Evolutionary conservation across 2,329 filamentous ascomycete species (phyloP), one percentile per base, ranked within the genome.

Genomic region (Fusarium humuli): DNA sequence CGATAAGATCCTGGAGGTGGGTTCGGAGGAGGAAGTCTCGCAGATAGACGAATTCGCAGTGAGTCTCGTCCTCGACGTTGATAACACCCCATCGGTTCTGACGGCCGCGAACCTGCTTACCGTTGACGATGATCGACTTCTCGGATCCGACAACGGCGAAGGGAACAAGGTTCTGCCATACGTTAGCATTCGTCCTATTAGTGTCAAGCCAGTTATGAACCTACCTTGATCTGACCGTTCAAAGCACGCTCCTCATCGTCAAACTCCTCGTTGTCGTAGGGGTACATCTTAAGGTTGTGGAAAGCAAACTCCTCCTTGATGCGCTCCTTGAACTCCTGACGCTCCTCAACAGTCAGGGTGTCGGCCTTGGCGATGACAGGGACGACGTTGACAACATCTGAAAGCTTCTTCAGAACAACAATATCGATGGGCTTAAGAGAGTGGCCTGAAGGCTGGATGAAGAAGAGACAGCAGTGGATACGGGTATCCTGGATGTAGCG

Each of bases 261-360:
- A 76, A 98, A 92, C 87, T 99, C 96, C 77, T 99, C 96, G 80
- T 98, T 98, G 83, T 99, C 96, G 82, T 99, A 99, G 66, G 96
- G 96, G 87, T 97, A 99, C 96, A 99, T 99, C 88, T 97, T 95
- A 79, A 99, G 90, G 88, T 98, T 98, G 90, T 99, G 96, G 92
- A 99, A 99, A 63, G 93, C 87, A 81, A 99, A 99, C 83, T 99
- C 96, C 87, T 98, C 96, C 92, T 97, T 98, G 87, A 99, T 99
- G 81, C 92, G 90, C 86, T 98, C 94, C 90, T 99, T 99, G 90
- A 99, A 99, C 52, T 92, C 93, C 80, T 90, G 90, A 76, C 96
- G 92, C 88, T 99, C 96, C 83, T 99, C 95, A 34, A 98, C 87
- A 16, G 96, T 99, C 78, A 99, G 86, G 56, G 94, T 96, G 82